Evolutionary conservation across 2,329 filamentous ascomycete genomes (phyloP), one percentile per base, ranked within the genome.

Genomic region (Epichloe aotearoae): DNA sequence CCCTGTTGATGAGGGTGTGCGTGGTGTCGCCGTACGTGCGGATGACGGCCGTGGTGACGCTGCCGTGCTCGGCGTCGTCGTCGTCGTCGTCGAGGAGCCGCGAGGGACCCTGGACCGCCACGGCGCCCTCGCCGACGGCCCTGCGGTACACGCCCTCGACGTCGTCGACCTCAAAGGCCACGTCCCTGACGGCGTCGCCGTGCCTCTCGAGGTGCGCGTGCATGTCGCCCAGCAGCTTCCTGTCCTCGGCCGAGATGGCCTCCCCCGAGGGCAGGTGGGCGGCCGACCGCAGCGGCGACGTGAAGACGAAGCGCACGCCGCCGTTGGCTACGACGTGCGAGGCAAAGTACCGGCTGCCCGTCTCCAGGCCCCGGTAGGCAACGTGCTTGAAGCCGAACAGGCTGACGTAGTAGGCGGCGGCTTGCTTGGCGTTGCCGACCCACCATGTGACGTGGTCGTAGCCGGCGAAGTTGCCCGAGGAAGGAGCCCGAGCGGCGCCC

Each of bases 361-460:
- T 96, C 68, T 96, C 90, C 5, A 96, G 81, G 5, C 90, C 91
- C 40, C 79, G 79, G 68, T 95, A 95, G 55, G 91, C 91, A 52
- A 95, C 69, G 19, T 79, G 80, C 61, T 79, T 74, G 73, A 96
- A 95, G 51, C 88, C 90, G 73, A 96, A 89, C 57, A 89, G 85
- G 11, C 80, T 83, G 58, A 84, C 83, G 71, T 95, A 96, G 72
- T 88, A 96, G 14, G 84, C 79, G 39, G 90, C 90, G 3, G 89
- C 88, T 73, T 96, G 90, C 71, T 96, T 96, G 60, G 91, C 90
- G 65, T 97, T 97, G 64, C 90, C 89, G 33, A 96, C 91, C 73
- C 88, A 95, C 90, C 90, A 96, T 58, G 88, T 90, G 51, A 95
- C 80, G 68, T 95, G 87, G 69, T 95, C 88, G 66, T 95, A 96